Evolutionary conservation across 805 yeast genomes (phyloP).

Genomic region (Nakazawaea populi): DNA sequence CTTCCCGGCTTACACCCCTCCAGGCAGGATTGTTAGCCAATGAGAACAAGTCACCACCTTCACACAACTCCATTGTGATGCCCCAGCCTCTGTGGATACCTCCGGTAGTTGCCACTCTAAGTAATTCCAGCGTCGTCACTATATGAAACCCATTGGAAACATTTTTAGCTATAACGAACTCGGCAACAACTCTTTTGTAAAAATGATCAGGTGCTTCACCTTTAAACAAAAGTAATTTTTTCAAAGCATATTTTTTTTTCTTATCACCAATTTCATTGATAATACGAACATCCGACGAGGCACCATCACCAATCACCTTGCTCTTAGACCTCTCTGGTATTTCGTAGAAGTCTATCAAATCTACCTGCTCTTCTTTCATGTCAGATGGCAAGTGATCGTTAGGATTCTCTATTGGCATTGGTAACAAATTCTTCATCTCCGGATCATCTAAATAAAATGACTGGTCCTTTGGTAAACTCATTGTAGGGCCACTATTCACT

Average conservation of each 20-base stretch:
- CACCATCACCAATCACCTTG: constrained; percentile 64
- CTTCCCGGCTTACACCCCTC: constrained; percentile 43
- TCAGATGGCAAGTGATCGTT: constrained; percentile 55
- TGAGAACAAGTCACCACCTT: constrained; percentile 56
- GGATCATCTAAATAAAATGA: constrained; percentile 21
- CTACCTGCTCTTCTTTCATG: constrained; percentile 39
- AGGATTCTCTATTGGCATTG: constrained; percentile 61
- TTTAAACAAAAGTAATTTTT: constrained; percentile 53
- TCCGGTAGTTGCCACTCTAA: constrained; percentile 52
- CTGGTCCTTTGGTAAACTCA: constrained; percentile 24
- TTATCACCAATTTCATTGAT: constrained; percentile 27
- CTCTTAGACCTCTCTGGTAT: constrained; percentile 33
- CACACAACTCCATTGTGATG: constrained; percentile 57
- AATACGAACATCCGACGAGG: constrained; percentile 60
- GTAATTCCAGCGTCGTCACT: constrained; percentile 46
- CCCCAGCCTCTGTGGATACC: constrained; percentile 70
- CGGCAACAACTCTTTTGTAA: constrained; percentile 58
- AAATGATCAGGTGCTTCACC: constrained; percentile 62
- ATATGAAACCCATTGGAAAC: constrained; percentile 55
- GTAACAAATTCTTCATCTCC: constrained; percentile 43
- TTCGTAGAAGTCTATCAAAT: constrained; percentile 51
- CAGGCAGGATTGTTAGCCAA: constrained; percentile 53
- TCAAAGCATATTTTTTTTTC: constrained; percentile 53
- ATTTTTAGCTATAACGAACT: constrained; percentile 53
- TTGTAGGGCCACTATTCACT: constrained; percentile 27